A percentile compares a stretch with the other conserved stretches of the same genome.
phyloP scores from a whole-genome alignment of 2,329 filamentous ascomycete species.

The Apiospora koreana region DNA sequence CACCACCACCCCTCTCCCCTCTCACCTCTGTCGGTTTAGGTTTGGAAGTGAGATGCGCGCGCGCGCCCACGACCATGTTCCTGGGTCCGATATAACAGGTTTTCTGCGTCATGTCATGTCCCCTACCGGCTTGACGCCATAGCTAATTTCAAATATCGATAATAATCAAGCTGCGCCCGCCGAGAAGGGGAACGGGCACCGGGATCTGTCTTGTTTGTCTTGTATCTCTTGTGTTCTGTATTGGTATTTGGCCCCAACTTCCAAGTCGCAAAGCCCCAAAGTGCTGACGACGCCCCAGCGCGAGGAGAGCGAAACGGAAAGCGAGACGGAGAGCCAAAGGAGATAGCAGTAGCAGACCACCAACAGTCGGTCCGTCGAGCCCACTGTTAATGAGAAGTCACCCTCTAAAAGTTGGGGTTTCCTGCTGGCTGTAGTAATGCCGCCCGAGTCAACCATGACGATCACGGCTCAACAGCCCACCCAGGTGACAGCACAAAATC shows the following conservation, averaged over 20 bases:
- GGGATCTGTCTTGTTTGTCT: not conserved
- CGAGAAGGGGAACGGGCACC: not conserved
- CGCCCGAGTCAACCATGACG: conserved; percentile 7
- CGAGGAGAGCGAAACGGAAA: not conserved
- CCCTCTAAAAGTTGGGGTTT: conserved; percentile 5
- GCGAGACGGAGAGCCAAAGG: not conserved
- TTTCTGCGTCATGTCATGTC: not conserved
- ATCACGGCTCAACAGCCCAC: not conserved
- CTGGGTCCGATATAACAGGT: not conserved
- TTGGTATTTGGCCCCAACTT: too few species aligned
- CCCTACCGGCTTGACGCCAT: not conserved
- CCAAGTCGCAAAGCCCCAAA: not conserved
- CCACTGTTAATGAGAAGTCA: conserved; percentile 2
- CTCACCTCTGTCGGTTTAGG: not conserved
- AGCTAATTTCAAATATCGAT: conserved; percentile 5
- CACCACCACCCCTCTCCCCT: not conserved
- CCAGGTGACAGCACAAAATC: conserved; percentile 1
- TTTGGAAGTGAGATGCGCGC: not conserved
- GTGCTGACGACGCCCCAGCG: not conserved
- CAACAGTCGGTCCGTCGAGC: conserved; percentile 1
- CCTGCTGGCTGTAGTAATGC: conserved; percentile 4
- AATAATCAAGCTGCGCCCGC: not conserved
- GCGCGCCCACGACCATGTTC: conserved; percentile 2
- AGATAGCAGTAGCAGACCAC: not conserved
- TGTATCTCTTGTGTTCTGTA: too few species aligned